phyloP scores from a whole-genome alignment of 2,329 filamentous ascomycete genomes.

The Pseudogymnoascus sp. region DNA sequence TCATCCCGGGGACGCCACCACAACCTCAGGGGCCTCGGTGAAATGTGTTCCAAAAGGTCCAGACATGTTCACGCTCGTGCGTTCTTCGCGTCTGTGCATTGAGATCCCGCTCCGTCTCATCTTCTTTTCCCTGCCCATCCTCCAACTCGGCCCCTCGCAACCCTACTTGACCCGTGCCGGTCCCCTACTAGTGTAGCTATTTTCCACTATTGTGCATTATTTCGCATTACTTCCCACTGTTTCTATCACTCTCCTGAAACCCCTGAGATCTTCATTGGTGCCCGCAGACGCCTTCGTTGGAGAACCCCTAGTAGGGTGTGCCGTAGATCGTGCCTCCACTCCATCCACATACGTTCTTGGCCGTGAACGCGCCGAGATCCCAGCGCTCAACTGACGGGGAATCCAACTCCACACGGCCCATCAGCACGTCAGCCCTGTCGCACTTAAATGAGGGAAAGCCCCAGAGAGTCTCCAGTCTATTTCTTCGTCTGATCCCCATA shows the following conservation, averaged over 20 bases:
- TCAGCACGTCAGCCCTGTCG: neutral
- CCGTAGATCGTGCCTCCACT: neutral
- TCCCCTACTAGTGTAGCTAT: neutral
- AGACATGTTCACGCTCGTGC: neutral
- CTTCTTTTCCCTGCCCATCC: neutral
- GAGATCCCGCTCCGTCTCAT: neutral
- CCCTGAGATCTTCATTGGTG: conserved; percentile 2
- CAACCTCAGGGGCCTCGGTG: neutral
- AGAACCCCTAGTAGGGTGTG: neutral
- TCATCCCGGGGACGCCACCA: neutral
- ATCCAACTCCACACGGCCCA: neutral
- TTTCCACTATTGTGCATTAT: neutral
- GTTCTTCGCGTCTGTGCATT: neutral
- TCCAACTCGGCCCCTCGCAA: neutral
- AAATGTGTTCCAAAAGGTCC: neutral
- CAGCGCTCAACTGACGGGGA: neutral
- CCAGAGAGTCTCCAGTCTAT: neutral
- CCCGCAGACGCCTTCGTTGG: neutral
- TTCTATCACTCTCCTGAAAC: neutral
- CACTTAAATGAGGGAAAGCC: neutral
- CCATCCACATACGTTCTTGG: neutral
- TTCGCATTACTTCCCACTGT: neutral
- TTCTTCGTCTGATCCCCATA: neutral
- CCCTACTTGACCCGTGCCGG: neutral
- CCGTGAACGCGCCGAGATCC: neutral